Base-by-base conservation (phyloP, 352 stramenopile species). In the Aphanomyces invadans region DNA sequence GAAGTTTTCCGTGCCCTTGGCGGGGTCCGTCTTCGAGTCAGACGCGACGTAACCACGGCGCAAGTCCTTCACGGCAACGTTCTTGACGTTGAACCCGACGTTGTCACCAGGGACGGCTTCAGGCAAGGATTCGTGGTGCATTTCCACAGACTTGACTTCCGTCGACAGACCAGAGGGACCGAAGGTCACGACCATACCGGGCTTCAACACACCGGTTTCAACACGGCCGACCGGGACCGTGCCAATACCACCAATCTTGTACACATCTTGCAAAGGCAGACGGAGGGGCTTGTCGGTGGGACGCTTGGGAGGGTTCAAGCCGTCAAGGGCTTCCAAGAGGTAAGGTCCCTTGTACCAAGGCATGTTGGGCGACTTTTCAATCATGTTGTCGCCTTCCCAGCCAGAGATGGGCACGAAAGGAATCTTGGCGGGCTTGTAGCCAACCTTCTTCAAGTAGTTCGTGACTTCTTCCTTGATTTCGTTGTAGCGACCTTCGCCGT, bases 1-100 rank as follows among this genome's bases (percentile, higher is more conserved):
- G 78, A 99, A 99, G 65, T 77, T 88, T 31, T 83, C 70, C 9
- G 87, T 84, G 31, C 45, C 75, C 62, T 76, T 79, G 17, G 96
- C 90, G 2, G 96, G 95, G 74, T 98, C 86, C 63, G 96, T 89
- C 70, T 97, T 91, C 23, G 80, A 79, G 79, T 99, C 88, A 32
- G 92, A 98, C 21, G 86, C 85, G 26, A 99, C 95, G 73, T 92
- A 95, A 44, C 97, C 97, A 71, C 95, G 87, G 67, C 83, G 77
- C 62, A 99, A 79, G 53, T 98, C 95, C 77, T 97, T 97, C 2
- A 97, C 77, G 4, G 82, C 88, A 33, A 99, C 75, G 74, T 97
- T 97, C 78, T 98, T 98, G 29, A 98, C 81, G 74, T 98, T 98
- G 79, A 99, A 98, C 65, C 96, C 95, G 56, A 99, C 92, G 71